Evolutionary conservation across 2,329 filamentous ascomycete genomes (phyloP).

Genomic region (Tolypocladium endophyticum): DNA sequence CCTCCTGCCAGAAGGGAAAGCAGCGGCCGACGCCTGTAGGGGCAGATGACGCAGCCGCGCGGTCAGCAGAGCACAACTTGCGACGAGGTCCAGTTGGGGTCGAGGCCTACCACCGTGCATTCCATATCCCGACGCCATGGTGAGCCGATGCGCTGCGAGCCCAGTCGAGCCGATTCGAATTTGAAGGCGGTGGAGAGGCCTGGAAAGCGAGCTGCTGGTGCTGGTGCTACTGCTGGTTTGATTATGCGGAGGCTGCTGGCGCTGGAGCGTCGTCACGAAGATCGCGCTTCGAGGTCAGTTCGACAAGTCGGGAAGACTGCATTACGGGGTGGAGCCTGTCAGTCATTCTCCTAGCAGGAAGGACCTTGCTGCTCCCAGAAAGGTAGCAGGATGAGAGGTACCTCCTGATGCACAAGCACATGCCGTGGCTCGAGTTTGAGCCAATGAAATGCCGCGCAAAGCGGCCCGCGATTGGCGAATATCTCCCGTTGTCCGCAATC

Average conservation of each 20-base stretch:
- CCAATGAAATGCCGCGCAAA: neutral
- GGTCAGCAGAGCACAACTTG: neutral
- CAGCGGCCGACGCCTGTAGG: conserved; percentile 58
- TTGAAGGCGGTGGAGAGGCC: neutral
- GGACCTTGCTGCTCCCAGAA: neutral
- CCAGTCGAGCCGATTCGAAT: neutral
- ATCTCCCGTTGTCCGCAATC: neutral
- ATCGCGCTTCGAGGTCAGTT: neutral
- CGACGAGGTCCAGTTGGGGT: neutral
- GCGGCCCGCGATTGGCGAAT: conserved; percentile 4
- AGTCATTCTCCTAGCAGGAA: neutral
- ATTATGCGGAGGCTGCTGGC: neutral
- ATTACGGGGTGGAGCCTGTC: neutral
- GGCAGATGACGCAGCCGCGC: conserved; percentile 1
- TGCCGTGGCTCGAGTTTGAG: neutral
- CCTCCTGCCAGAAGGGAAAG: conserved; percentile 99
- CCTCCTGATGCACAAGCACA: conserved; percentile 6
- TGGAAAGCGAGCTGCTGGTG: neutral
- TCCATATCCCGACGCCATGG: conserved; percentile 76
- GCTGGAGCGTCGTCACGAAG: neutral
- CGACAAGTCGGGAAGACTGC: neutral
- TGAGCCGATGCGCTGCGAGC: conserved; percentile 8
- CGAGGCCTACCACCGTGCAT: conserved; percentile 60
- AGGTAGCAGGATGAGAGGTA: neutral
- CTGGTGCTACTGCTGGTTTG: neutral